A percentile compares a stretch with the other conserved stretches of the same genome.
Conservation (phyloP, 2,329 filamentous ascomycete genomes). For the Penicillium capsulatum region DNA sequence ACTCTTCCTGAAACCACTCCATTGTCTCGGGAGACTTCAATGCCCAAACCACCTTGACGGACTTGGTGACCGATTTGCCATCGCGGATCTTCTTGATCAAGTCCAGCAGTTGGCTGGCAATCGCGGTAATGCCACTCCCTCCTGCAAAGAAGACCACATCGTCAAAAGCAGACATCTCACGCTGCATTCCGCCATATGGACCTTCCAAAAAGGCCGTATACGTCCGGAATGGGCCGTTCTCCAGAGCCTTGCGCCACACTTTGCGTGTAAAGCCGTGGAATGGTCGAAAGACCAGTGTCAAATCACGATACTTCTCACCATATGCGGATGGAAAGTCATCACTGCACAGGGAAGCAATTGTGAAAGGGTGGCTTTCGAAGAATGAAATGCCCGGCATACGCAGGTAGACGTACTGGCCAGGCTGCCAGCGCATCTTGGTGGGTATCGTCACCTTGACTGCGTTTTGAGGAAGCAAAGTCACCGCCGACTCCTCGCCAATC, state of each 20-base stretch:
- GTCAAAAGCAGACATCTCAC: conserved; percentile 86
- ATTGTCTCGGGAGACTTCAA: conserved; percentile 86
- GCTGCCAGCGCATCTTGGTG: conserved; percentile 86
- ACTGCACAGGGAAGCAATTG: conserved; percentile 85
- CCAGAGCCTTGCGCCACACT: conserved; percentile 75
- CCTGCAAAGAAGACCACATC: conserved; percentile 90
- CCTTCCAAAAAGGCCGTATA: conserved; percentile 91
- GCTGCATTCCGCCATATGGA: conserved; percentile 90
- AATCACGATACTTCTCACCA: conserved; percentile 80
- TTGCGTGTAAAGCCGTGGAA: conserved; percentile 85
- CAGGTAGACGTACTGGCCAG: conserved; percentile 91
- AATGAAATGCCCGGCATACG: conserved; percentile 89
- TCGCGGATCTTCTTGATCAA: conserved; percentile 97
- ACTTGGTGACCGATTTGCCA: conserved; percentile 86
- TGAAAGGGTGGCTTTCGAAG: conserved; percentile 93
- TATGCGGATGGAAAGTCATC: conserved; percentile 92
- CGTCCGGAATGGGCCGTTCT: conserved; percentile 84
- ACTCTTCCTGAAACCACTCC: conserved; percentile 96
- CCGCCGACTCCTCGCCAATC: conserved; percentile 84
- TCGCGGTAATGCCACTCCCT: conserved; percentile 88
- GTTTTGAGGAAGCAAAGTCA: conserved; percentile 85
- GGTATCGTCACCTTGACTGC: conserved; percentile 95
- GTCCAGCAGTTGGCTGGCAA: conserved; percentile 85
- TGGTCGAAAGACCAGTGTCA: conserved; percentile 85
- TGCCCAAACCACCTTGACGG: conserved; percentile 90